Evolutionary conservation across 129 eudicot genomes (phyloP), one percentile per base, ranked within the genome.

Genomic region (Lonicera japonica): DNA sequence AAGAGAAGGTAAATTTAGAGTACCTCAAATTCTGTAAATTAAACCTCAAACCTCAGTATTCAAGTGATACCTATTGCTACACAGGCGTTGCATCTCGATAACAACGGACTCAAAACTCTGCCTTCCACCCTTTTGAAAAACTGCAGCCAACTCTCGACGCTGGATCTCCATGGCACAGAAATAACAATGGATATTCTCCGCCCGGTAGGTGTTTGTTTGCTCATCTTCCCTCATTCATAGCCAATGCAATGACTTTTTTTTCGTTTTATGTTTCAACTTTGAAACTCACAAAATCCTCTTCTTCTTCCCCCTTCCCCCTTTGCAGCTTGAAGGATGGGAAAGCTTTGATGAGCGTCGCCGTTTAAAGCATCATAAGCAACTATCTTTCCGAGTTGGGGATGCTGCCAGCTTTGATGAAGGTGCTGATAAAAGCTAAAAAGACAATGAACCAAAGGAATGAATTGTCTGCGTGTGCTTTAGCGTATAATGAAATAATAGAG

Each of bases 291-390:
- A 53, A 25, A 39, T 52, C 8, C 22, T 20, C n/a, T n/a, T n/a
- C 11, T 2, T n/a, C 21, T n/a, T 21, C 19, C 21, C 6, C 6
- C 4, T 29, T 60, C n/a, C 51, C 53, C 40, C 57, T 55, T 48
- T 46, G 53, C 82, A 91, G 98, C 77, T 81, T 74, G 96, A 92
- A 68, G 99, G 99, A 45, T 92, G 99, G 99, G 95, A 75, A 59
- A 83, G 80, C 66, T 94, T 94, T 61, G 92, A 94, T 18, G 77
- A 83, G 81, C 83, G 99, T 15, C 86, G 96, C 21, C 64, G 86
- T 25, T 60, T 71, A 52, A 94, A 88, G 70, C 90, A 88, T 80
- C 89, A 87, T 53, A 94, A 88, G 76, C 96, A 94, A 77, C 74
- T 94, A 59, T 96, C 88, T 21, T 94, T 86, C 70, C 77, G 95